These are phyloP conservation scores for Dictyostelium firmibasis DNA, from an alignment of 78 protist species.

Conservation along the genomic window DNA sequence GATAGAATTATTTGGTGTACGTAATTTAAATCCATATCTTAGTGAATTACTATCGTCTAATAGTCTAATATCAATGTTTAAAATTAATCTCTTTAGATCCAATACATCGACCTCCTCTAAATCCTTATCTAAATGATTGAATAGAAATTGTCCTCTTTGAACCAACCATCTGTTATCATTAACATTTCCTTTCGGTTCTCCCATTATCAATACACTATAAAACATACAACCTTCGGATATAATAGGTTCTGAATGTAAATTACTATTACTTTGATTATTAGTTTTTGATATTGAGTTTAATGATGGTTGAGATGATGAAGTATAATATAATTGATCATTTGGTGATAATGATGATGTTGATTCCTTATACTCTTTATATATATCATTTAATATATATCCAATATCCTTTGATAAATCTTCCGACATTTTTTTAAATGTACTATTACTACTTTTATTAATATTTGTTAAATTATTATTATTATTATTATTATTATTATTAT, in stretches of 20 bases:
- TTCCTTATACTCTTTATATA: background rate
- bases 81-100: constrained; percentile 20
- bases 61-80: constrained; percentile 46
- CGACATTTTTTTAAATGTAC: background rate
- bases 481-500: background rate
- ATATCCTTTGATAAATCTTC: constrained; percentile 12
- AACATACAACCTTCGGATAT: constrained; percentile 38
- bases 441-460: background rate
- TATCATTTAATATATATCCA: constrained; percentile 22
- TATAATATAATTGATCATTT: background rate
- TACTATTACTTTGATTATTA: background rate
- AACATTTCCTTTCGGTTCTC: constrained; percentile 3
- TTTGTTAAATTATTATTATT: background rate
- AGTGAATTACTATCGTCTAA: constrained; percentile 13
- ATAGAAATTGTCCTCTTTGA: constrained; percentile 33
- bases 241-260: background rate
- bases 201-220: constrained; percentile 63
- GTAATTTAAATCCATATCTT: constrained; percentile 37
- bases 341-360: background rate
- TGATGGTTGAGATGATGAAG: background rate
- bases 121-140: constrained; percentile 54
- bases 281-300: background rate
- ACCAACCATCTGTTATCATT: constrained; percentile 69
- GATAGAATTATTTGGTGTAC: constrained; percentile 27
- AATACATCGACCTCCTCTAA: constrained; percentile 38